phyloP scores from a whole-genome alignment of 306 rosid genomes.

The Parietaria judaica region DNA sequence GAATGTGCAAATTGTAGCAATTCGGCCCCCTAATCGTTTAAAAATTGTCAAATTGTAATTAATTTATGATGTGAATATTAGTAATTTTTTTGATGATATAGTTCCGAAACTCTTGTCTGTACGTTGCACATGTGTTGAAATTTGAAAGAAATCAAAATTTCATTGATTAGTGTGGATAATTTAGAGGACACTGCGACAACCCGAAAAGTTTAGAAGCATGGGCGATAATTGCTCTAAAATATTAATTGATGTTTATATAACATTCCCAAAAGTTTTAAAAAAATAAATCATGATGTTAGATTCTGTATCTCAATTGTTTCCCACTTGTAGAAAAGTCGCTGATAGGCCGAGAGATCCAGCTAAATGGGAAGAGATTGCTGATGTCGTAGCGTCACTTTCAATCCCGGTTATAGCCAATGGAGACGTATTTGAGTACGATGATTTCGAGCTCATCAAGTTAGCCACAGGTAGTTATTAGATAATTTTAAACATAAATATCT shows the following conservation, averaged over 20 bases:
- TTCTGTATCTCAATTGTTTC: conserved; percentile 1
- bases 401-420: conserved; percentile 92
- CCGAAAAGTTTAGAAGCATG: not conserved
- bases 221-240: not conserved
- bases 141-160: no score
- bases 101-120: no score
- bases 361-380: conserved; percentile 84
- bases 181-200: no score
- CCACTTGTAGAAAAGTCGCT: conserved; percentile 54
- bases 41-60: no score
- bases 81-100: no score
- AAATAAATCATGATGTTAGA: not conserved
- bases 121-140: no score
- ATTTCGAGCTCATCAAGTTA: conserved; percentile 53
- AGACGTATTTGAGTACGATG: conserved; percentile 63
- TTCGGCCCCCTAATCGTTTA: no score
- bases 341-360: conserved; percentile 98
- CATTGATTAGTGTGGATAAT: no score
- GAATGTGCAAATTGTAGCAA: no score
- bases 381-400: conserved; percentile 72
- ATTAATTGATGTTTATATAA: no score
- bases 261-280: no score
- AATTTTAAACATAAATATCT: not conserved
- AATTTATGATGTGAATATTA: no score
- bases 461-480: conserved; percentile 54